Evolutionary conservation across 2,329 filamentous ascomycete genomes (phyloP).

Genomic region (Blastomyces percursus): DNA sequence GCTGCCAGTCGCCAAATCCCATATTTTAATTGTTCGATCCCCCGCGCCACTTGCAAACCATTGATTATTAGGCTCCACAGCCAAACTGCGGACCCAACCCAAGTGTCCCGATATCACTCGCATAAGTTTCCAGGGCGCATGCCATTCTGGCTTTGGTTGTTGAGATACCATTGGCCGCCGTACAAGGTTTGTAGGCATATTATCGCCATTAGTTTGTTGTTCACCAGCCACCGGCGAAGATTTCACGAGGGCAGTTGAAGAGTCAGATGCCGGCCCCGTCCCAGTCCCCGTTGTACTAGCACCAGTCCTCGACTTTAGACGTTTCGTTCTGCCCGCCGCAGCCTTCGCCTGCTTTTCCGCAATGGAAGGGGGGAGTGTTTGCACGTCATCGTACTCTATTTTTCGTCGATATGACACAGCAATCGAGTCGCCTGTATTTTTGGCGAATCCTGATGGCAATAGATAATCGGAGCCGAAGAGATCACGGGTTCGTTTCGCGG

Average conservation of each 20-base stretch:
- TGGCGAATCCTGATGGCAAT: constrained; percentile 34
- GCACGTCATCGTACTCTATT: constrained; percentile 65
- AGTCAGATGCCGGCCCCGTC: constrained; percentile 29
- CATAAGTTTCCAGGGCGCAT: constrained; percentile 97
- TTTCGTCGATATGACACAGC: constrained; percentile 36
- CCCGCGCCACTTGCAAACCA: constrained; percentile 96
- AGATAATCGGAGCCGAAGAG: constrained; percentile 40
- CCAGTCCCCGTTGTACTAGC: constrained; percentile 42
- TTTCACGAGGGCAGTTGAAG: constrained; percentile 48
- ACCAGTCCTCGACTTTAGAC: constrained; percentile 44
- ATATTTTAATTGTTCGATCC: constrained; percentile 96
- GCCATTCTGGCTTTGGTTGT: constrained; percentile 80
- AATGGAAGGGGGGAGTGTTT: constrained; percentile 64
- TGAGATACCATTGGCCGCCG: constrained; percentile 50
- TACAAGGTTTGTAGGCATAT: constrained; percentile 50
- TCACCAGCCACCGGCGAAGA: constrained; percentile 24
- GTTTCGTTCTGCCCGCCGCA: constrained; percentile 52
- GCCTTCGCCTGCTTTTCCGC: constrained; percentile 66
- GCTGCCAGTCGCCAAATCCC: constrained; percentile 85
- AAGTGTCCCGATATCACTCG: constrained; percentile 92
- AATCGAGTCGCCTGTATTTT: constrained; percentile 31
- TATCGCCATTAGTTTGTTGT: constrained; percentile 18
- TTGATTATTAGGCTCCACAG: constrained; percentile 90
- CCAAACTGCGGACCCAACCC: constrained; percentile 82
- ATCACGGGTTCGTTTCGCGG: constrained; percentile 37